Evolutionary conservation across 2,329 filamentous ascomycete species (phyloP), one percentile per base, ranked within the genome.

Genomic region (Achaetomium macrosporum): DNA sequence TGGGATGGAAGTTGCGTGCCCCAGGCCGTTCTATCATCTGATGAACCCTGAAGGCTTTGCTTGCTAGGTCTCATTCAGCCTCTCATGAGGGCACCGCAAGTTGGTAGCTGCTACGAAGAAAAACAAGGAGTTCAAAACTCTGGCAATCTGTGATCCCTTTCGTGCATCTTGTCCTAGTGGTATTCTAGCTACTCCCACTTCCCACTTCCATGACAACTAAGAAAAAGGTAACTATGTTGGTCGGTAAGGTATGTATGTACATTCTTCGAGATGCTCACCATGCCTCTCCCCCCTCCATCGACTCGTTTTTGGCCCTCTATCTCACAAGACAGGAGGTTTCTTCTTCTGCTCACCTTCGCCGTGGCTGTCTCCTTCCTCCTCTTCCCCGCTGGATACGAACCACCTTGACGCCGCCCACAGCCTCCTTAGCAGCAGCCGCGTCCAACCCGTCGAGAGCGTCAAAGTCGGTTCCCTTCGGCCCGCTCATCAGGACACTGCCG

Each of bases 91-190:
- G 40, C 45, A 42, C 50, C 50, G 56, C 54, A 52, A 50, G 66
- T 69, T 67, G 65, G 64, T 69, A 71, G 66, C 64, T 70, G 65
- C 50, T 67, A 65, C n/a, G 44, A 44, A 19, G 61, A 69, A 65
- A 70, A 63, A 66, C 68, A 68, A 68, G 65, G 62, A 67, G 62
- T 59, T 66, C 67, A 68, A 71, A 56, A 64, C 63, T 68, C 46
- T 61, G 55, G 54, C 48, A 50, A 13, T n/a, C n/a, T n/a, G n/a
- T n/a, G n/a, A n/a, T n/a, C n/a, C n/a, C n/a, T n/a, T n/a, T n/a
- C n/a, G n/a, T n/a, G n/a, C n/a, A 15, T 15, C 10, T 35, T 37
- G 12, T 8, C 15, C 15, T 13, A n/a, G n/a, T n/a, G n/a, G n/a
- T n/a, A n/a, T n/a, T n/a, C n/a, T n/a, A n/a, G n/a, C n/a, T n/a